Conservation (phyloP, 1,139 yeast genomes). For the Entelexis paramagnoliae region DNA sequence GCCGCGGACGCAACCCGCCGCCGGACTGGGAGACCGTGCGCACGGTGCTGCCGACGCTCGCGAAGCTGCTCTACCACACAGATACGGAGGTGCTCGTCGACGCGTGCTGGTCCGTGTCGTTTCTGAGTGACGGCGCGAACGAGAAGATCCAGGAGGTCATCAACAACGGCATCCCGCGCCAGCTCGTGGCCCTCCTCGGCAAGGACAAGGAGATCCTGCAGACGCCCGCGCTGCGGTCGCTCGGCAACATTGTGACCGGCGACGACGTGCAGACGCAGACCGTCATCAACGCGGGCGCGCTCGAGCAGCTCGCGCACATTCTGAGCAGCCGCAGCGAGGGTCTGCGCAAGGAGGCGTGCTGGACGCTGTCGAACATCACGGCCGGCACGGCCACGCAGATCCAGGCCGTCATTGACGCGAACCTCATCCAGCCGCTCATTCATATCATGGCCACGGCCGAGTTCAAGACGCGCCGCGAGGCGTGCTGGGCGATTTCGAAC, state of each 20-base stretch:
- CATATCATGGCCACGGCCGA: slow-evolving; percentile 74
- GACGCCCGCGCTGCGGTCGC: slow-evolving; percentile 94
- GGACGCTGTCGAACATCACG: slow-evolving; percentile 96
- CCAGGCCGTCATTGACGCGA: slow-evolving; percentile 91
- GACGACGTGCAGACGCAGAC: slow-evolving; percentile 91
- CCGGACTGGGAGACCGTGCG: slow-evolving; percentile 88
- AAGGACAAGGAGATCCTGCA: slow-evolving; percentile 81
- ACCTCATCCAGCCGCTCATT: slow-evolving; percentile 85
- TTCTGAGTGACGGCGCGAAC: slow-evolving; percentile 82
- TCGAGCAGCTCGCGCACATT: slow-evolving; percentile 72
- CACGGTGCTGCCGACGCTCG: slow-evolving; percentile 81
- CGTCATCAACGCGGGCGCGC: slow-evolving; percentile 85
- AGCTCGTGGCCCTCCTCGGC: slow-evolving; percentile 79
- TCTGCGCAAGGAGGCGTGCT: slow-evolving; percentile 93
- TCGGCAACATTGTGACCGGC: slow-evolving; percentile 97
- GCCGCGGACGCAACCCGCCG: slow-evolving; percentile 93
- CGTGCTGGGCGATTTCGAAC: slow-evolving; percentile 98
- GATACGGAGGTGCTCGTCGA: slow-evolving; percentile 92
- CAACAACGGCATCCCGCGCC: slow-evolving; percentile 89
- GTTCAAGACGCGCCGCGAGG: slow-evolving; percentile 93
- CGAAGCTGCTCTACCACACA: slow-evolving; percentile 78
- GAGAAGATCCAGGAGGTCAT: slow-evolving; percentile 95
- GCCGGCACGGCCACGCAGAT: slow-evolving; percentile 95
- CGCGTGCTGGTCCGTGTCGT: slow-evolving; percentile 98
- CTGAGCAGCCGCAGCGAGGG: slow-evolving; percentile 81